These are phyloP conservation scores for Malassezia sp. DNA, from an alignment of 1,284 basidiomycete genomes.

Conservation along the genomic window DNA sequence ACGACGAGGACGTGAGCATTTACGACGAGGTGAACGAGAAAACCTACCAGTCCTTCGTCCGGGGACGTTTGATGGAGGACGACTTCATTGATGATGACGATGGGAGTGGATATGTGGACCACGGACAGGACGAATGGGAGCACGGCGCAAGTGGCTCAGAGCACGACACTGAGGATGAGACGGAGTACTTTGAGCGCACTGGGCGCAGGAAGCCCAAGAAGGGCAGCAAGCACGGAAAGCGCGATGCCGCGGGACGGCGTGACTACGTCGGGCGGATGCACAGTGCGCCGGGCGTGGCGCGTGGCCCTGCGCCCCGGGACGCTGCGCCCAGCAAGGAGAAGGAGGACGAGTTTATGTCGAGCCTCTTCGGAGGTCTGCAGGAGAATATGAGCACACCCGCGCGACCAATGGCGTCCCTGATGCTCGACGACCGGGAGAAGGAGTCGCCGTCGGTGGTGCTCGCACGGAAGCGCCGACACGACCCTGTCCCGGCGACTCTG, in stretches of 20 bases:
- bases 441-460: conserved; percentile 14
- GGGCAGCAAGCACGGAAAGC: conserved; percentile 22
- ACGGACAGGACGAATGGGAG: conserved; percentile 85
- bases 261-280: conserved; percentile 10
- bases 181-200: conserved; percentile 42
- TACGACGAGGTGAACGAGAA: conserved; percentile 90
- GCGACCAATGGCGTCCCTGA: conserved; percentile 5
- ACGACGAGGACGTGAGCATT: conserved; percentile 53
- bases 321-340: conserved; percentile 30
- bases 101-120: conserved; percentile 80
- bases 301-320: conserved; percentile 23
- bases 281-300: conserved; percentile 3
- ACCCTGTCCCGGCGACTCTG: conserved; percentile 4
- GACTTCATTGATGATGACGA: conserved; percentile 91
- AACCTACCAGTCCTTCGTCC: conserved; percentile 75
- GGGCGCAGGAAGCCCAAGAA: conserved; percentile 41
- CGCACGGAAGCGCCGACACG: conserved; percentile 22
- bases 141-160: conserved; percentile 32
- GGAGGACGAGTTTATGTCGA: conserved; percentile 44
- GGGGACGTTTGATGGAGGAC: conserved; percentile 70
- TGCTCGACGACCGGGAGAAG: conserved; percentile 13
- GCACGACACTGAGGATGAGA: conserved; percentile 38
- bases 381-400: conserved; percentile 18
- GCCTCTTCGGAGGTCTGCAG: conserved; percentile 33
- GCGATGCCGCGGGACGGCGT: conserved; percentile 3